Evolutionary conservation across 352 stramenopile species (phyloP).

Genomic region (Phytopythium aichiense): DNA sequence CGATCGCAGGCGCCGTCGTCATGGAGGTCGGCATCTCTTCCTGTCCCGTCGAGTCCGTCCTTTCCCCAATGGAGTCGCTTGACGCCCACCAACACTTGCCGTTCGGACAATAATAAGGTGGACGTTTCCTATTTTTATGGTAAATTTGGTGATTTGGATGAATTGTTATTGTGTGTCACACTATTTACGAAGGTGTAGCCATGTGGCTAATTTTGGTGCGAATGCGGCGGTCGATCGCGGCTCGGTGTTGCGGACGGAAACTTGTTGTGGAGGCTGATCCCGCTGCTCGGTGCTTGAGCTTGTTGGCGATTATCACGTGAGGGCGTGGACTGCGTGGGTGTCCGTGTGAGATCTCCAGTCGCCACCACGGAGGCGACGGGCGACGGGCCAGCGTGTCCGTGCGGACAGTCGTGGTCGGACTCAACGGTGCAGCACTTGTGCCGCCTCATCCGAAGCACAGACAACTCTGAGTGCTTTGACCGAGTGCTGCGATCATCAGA

Average conservation of each 20-base stretch:
- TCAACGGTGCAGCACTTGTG: constrained; percentile 62
- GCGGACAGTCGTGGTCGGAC: constrained; percentile 68
- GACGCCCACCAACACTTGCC: constrained; percentile 4
- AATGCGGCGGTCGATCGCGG: too few species aligned
- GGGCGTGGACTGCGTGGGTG: background rate
- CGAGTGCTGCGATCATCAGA: too few species aligned
- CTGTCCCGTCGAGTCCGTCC: background rate
- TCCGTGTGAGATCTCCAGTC: background rate
- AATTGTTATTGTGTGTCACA: background rate
- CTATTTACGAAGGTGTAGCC: background rate
- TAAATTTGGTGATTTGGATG: background rate
- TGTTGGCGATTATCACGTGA: too few species aligned
- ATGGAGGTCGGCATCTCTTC: background rate
- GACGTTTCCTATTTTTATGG: background rate
- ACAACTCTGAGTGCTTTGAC: background rate
- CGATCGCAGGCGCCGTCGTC: background rate
- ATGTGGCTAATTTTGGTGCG: background rate
- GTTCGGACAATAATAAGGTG: background rate
- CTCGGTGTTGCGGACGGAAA: too few species aligned
- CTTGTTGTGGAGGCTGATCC: too few species aligned
- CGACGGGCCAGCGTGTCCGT: constrained; percentile 30
- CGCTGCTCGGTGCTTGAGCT: too few species aligned
- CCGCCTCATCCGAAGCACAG: constrained; percentile 33
- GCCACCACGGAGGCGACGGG: background rate
- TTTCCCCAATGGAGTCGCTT: constrained; percentile 2